Evolutionary conservation across 2,329 filamentous ascomycete species (phyloP).

Genomic region (Phyllosticta citribraziliensis): DNA sequence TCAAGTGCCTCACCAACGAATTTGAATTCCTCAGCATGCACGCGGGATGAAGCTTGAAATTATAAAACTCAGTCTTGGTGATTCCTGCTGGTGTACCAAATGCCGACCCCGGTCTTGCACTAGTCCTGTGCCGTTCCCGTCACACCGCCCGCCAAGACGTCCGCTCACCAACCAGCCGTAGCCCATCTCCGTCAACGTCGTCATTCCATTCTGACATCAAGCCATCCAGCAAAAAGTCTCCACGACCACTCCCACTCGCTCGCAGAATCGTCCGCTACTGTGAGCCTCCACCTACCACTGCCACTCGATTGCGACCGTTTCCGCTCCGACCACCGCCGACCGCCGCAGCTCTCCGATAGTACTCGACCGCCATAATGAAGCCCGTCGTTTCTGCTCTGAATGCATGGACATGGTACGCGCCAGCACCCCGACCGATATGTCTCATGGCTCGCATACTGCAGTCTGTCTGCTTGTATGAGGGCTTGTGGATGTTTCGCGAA

Average conservation of each 20-base stretch:
- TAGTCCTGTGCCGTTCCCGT: background rate
- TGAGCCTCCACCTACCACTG: background rate
- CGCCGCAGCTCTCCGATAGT: background rate
- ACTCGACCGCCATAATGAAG: slow-evolving; percentile 58
- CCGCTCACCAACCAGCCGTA: background rate
- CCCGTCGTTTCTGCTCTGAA: slow-evolving; percentile 84
- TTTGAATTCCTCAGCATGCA: too few relatives aligned
- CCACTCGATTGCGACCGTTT: background rate
- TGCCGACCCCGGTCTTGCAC: background rate
- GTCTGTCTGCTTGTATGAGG: background rate
- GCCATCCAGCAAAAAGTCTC: background rate
- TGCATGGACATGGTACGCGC: slow-evolving; percentile 85
- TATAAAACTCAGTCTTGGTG: too few relatives aligned
- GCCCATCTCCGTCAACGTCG: background rate
- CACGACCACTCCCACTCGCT: background rate
- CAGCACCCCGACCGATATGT: slow-evolving; percentile 22
- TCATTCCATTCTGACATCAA: background rate
- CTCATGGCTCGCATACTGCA: background rate
- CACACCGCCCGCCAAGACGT: background rate
- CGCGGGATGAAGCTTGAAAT: too few relatives aligned
- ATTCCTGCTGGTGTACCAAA: background rate
- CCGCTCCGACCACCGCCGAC: background rate
- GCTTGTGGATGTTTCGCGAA: background rate
- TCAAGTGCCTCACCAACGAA: too few relatives aligned
- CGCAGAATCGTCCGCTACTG: background rate